Evolutionary conservation across 495 filamentous ascomycete genomes (phyloP), one percentile per base, ranked within the genome.

Genomic region (Hapsidospora chrysogenum): DNA sequence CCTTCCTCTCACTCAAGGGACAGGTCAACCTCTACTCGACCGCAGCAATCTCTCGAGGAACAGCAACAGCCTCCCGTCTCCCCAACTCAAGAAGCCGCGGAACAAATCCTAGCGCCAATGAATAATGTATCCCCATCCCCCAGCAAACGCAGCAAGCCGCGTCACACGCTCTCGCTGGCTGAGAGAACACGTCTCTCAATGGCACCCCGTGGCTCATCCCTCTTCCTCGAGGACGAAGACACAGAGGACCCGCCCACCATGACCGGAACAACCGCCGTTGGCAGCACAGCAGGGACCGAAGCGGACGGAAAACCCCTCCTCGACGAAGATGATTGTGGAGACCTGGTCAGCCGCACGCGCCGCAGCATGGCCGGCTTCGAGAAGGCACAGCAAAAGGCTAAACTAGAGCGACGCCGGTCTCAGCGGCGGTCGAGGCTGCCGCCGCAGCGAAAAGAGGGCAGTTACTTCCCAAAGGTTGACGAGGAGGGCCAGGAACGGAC

Each of bases 261-360:
- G 47, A 54, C 6, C 23, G 6, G 11, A 11, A 6, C 45, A 3
- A 44, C 48, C 0, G 49, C 46, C 9, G 48, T 49, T 27, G 17
- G 32, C 21, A 40, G n/a, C 2, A 35, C 33, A 2, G 15, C 27
- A 1, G 26, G 30, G 33, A 41, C 13, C 18, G 40, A 32, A 19
- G 27, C 26, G 9, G n/a, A n/a, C n/a, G n/a, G n/a, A n/a, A n/a
- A n/a, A n/a, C n/a, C n/a, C n/a, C n/a, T n/a, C n/a, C 10, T 51
- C 16, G 48, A 37, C 3, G 42, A 35, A 20, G 45, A 49, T 47
- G 45, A 42, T 15, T 50, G 53, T 34, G 51, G 62, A 43, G 60
- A 61, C 40, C 66, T 93, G 11, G 58, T 74, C 20, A 72, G 85
- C 35, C 76, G 85, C 23, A 92, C 85, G 1, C 66, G 81, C n/a